Percentiles rank a stretch among this genome's conserved stretches.
phyloP scores from a whole-genome alignment of 75 land plant genomes.

The Chamaecyparis obtusa region DNA sequence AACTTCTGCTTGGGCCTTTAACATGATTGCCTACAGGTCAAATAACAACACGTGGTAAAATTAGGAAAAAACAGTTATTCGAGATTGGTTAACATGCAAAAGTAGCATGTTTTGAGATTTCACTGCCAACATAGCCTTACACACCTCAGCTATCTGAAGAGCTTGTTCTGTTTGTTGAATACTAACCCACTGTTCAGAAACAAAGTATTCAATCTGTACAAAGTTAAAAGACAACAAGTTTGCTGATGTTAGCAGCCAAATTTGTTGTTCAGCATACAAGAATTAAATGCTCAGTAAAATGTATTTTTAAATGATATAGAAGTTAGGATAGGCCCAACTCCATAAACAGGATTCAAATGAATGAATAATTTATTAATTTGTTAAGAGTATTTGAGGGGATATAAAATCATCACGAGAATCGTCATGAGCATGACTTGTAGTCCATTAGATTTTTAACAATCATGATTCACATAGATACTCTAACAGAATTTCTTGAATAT shows the following conservation, averaged over 20 bases:
- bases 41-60: not conserved
- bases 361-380: not conserved
- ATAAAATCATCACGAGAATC: not conserved
- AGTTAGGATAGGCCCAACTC: not conserved
- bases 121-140: not conserved
- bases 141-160: slow-evolving; percentile 9
- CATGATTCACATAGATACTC: not conserved
- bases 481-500: not conserved
- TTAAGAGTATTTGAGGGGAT: not conserved
- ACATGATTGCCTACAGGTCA: not conserved
- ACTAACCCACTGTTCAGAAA: slow-evolving; percentile 5
- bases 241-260: not conserved
- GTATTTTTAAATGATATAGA: not conserved
- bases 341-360: not conserved
- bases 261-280: not conserved
- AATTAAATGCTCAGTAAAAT: not conserved
- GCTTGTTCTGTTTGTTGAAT: slow-evolving; percentile 10
- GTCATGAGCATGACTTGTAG: not conserved
- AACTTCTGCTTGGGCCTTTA: slow-evolving; percentile 3
- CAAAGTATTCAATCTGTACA: slow-evolving; percentile 5
- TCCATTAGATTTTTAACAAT: not conserved
- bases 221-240: not conserved
- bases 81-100: not conserved
- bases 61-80: not conserved
- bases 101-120: not conserved